Evolutionary conservation across 2,329 filamentous ascomycete genomes (phyloP).

Genomic region (Paracoccidioides lutzii): DNA sequence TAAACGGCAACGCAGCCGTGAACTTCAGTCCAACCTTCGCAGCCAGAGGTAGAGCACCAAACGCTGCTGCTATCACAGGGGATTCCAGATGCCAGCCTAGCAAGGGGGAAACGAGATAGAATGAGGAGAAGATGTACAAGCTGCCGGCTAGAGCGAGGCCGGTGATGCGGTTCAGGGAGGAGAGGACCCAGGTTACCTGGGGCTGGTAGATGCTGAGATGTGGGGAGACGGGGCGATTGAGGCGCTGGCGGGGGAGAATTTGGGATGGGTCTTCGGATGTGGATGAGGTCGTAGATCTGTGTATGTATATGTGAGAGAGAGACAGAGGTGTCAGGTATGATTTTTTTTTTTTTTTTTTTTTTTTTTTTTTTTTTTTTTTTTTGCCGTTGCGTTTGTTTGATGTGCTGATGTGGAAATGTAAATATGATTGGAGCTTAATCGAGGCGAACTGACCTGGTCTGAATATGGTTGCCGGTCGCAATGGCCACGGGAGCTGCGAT

Average conservation of each 20-base stretch:
- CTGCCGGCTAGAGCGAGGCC: conserved; percentile 57
- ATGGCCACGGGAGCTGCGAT: conserved; percentile 32
- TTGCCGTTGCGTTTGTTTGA: background rate
- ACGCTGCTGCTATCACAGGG: conserved; percentile 49
- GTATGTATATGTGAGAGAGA: conserved; percentile 3
- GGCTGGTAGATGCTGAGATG: conserved; percentile 78
- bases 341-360: background rate
- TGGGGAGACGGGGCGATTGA: conserved; percentile 67
- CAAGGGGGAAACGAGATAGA: conserved; percentile 69
- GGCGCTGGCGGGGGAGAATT: conserved; percentile 70
- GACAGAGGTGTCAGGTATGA: background rate
- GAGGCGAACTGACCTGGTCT: conserved; percentile 29
- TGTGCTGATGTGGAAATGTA: background rate
- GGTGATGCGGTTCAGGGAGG: conserved; percentile 71
- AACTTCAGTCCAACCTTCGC: conserved; percentile 49
- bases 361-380: conserved; percentile 3
- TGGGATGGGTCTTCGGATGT: conserved; percentile 24
- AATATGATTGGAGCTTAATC: background rate
- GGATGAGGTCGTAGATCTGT: conserved; percentile 12
- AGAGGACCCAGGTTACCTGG: conserved; percentile 72
- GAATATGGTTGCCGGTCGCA: conserved; percentile 30
- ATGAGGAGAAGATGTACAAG: conserved; percentile 66
- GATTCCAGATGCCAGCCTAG: conserved; percentile 59
- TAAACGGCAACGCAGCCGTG: conserved; percentile 50
- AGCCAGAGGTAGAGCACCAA: conserved; percentile 47